Conservation (phyloP, 129 eudicot species). For the Tanacetum coccineum region DNA sequence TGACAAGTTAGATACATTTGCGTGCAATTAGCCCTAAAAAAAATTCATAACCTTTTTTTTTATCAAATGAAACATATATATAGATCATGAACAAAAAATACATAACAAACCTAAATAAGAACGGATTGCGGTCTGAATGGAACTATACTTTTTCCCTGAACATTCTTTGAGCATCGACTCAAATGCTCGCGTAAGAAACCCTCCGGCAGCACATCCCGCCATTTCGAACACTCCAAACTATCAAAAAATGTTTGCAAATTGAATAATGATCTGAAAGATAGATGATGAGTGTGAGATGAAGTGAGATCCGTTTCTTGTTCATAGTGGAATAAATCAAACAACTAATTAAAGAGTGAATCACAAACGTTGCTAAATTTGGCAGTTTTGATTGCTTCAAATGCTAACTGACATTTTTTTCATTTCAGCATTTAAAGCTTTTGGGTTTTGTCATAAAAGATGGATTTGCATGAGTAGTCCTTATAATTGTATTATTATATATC, state of each 20-base stretch:
- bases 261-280: conserved; percentile 21
- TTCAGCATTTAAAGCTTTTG: conserved; percentile 26
- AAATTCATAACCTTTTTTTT: too few species aligned
- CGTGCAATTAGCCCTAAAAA: too few species aligned
- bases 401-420: conserved; percentile 13
- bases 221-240: conserved; percentile 19
- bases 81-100: background rate
- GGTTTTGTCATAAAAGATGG: background rate
- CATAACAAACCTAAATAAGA: conserved; percentile 55
- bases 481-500: too few species aligned
- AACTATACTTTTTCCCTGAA: conserved; percentile 52
- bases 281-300: conserved; percentile 16
- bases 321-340: conserved; percentile 29
- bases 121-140: conserved; percentile 61
- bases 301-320: conserved; percentile 39
- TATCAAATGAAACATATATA: background rate
- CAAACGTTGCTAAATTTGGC: conserved; percentile 37
- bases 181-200: conserved; percentile 79
- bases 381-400: conserved; percentile 26
- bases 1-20: too few species aligned
- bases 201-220: conserved; percentile 92
- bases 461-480: conserved; percentile 16
- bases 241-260: background rate
- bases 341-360: conserved; percentile 29
- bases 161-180: conserved; percentile 93